Conservation (phyloP, 805 yeast genomes). For the Priceomyces medius region DNA sequence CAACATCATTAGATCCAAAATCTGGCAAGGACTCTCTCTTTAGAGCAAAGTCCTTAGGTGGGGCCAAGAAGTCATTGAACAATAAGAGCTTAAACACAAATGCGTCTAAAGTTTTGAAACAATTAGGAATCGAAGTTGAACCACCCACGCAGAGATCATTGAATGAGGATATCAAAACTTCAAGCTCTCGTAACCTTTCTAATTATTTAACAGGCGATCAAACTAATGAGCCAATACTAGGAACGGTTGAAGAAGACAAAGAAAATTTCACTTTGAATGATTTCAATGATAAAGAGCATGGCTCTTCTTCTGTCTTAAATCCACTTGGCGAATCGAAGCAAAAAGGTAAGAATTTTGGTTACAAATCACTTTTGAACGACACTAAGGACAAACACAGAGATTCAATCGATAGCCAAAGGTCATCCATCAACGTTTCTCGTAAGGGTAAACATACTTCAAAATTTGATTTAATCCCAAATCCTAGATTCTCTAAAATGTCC, state of each 20-base stretch:
- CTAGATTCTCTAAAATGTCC: conserved; percentile 42
- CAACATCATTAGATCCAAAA: conserved; percentile 40
- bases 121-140: conserved; percentile 35
- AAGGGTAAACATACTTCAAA: background rate
- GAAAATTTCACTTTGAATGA: conserved; percentile 15
- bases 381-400: conserved; percentile 15
- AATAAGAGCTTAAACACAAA: conserved; percentile 18
- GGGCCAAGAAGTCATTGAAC: conserved; percentile 24
- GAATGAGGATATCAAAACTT: conserved; percentile 29
- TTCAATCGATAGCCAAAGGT: background rate
- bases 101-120: conserved; percentile 34
- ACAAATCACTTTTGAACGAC: conserved; percentile 23
- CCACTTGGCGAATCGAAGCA: background rate
- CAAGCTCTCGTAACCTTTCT: conserved; percentile 35
- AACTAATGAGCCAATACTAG: conserved; percentile 6
- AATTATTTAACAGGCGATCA: conserved; percentile 17
- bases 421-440: background rate
- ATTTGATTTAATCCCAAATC: conserved; percentile 38
- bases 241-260: conserved; percentile 10
- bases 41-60: conserved; percentile 36
- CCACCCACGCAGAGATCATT: conserved; percentile 11
- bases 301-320: conserved; percentile 2
- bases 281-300: conserved; percentile 15
- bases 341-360: conserved; percentile 6
- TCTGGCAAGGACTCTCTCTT: conserved; percentile 25